A percentile compares a stretch with the other conserved stretches of the same genome.
phyloP scores from a whole-genome alignment of 2,329 filamentous ascomycete genomes.

The Hyphodiscus sp. region DNA sequence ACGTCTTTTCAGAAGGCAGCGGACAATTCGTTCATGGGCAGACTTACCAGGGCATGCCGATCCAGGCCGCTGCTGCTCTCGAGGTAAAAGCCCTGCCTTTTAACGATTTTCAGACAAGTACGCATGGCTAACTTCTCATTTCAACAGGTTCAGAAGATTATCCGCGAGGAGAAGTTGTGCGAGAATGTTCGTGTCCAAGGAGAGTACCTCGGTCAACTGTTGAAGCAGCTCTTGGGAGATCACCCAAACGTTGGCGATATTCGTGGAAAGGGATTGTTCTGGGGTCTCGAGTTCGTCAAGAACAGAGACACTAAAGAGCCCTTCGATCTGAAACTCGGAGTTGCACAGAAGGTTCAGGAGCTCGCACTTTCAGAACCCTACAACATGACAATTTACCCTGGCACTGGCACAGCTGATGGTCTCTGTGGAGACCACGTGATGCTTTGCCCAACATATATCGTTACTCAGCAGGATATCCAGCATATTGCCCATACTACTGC shows the following conservation, averaged over 20 bases:
- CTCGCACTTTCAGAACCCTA: constrained; percentile 34
- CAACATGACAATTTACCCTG: constrained; percentile 54
- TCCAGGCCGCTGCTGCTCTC: constrained; percentile 54
- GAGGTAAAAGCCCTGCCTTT: constrained; percentile 28
- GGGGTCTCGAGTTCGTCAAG: constrained; percentile 49
- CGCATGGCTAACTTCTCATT: too few species aligned
- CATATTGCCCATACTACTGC: constrained; percentile 41
- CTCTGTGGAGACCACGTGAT: constrained; percentile 55
- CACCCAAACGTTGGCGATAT: constrained; percentile 53
- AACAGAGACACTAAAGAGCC: constrained; percentile 44
- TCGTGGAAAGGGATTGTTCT: constrained; percentile 53
- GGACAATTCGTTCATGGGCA: constrained; percentile 29
- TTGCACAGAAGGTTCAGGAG: constrained; percentile 45
- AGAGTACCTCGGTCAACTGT: constrained; percentile 35
- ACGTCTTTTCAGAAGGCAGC: constrained; percentile 29
- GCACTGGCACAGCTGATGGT: constrained; percentile 49
- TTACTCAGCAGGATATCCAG: constrained; percentile 46
- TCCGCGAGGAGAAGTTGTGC: constrained; percentile 50
- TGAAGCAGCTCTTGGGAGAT: constrained; percentile 37
- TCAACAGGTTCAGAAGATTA: constrained; percentile 45
- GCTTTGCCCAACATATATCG: constrained; percentile 53
- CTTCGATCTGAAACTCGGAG: constrained; percentile 35
- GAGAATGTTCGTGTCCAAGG: constrained; percentile 53
- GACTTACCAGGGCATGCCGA: constrained; percentile 56
- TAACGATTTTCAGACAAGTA: too few species aligned